Conservation (phyloP, 1,139 yeast genomes). For the Suhomyces terraborum region DNA sequence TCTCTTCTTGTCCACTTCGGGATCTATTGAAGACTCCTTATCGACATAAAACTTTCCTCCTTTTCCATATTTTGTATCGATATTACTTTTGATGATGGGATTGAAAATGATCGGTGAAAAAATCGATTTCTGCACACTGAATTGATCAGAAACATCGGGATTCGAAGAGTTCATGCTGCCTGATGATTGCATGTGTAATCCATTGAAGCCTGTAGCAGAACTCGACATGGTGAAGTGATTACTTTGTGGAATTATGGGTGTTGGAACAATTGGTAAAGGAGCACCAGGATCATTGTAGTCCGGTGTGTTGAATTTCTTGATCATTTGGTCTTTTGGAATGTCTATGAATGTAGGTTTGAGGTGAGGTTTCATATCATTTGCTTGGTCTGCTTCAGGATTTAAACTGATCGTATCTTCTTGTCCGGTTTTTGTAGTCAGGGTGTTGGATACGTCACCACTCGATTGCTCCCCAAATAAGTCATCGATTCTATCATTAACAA, state of each 20-base stretch:
- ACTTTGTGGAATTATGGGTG: conserved; percentile 50
- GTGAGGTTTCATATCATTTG: background rate
- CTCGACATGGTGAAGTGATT: conserved; percentile 13
- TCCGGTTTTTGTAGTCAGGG: background rate
- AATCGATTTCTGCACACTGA: conserved; percentile 42
- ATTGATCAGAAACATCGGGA: conserved; percentile 5
- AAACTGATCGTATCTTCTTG: background rate
- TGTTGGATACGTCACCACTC: background rate
- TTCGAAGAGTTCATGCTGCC: background rate
- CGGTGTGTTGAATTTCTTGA: conserved; percentile 40
- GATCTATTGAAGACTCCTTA: conserved; percentile 32
- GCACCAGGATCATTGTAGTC: conserved; percentile 83
- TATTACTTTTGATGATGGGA: conserved; percentile 70
- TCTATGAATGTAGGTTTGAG: conserved; percentile 37
- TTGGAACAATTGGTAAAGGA: conserved; percentile 64
- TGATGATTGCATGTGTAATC: background rate
- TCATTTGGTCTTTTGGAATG: conserved; percentile 55
- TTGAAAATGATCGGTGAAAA: conserved; percentile 82
- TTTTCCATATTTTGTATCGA: conserved; percentile 78
- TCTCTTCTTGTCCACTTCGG: conserved; percentile 27
- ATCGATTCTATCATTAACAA: conserved; percentile 9
- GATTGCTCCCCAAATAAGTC: conserved; percentile 14
- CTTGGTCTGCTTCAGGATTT: background rate
- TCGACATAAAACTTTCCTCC: conserved; percentile 83
- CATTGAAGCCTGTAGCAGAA: conserved; percentile 14